Evolutionary conservation across 345 rosid species (phyloP).

Genomic region (Linum trigynum): DNA sequence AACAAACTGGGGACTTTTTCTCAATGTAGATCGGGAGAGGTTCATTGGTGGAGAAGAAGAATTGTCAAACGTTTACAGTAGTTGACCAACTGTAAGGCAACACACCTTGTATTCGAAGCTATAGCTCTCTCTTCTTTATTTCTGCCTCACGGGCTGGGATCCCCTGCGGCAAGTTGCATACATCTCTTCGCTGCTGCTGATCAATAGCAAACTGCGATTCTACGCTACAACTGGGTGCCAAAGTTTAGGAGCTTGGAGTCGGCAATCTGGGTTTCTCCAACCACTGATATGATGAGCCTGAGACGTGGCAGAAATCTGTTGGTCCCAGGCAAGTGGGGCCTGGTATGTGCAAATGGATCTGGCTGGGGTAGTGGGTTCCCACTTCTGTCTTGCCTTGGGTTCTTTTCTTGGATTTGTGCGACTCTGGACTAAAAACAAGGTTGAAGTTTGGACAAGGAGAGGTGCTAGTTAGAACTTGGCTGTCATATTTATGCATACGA

Average conservation of each 20-base stretch:
- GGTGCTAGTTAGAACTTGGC: no score
- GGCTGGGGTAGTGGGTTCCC: background rate
- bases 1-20: background rate
- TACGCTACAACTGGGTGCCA: background rate
- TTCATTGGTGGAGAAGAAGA: background rate
- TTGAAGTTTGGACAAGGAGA: no score
- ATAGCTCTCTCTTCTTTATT: background rate
- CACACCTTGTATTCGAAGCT: background rate
- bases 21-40: background rate
- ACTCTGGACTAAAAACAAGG: no score
- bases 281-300: background rate
- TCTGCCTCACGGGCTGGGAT: background rate
- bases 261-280: background rate
- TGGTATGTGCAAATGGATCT: background rate
- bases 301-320: background rate
- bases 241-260: background rate
- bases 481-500: no score
- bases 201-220: background rate
- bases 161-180: background rate
- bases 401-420: background rate
- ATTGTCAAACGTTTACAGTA: background rate
- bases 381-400: background rate
- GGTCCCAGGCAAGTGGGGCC: background rate
- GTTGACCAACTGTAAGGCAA: background rate
- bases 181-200: no score